phyloP scores from a whole-genome alignment of 2,329 filamentous ascomycete species.

The Capronia americana region DNA sequence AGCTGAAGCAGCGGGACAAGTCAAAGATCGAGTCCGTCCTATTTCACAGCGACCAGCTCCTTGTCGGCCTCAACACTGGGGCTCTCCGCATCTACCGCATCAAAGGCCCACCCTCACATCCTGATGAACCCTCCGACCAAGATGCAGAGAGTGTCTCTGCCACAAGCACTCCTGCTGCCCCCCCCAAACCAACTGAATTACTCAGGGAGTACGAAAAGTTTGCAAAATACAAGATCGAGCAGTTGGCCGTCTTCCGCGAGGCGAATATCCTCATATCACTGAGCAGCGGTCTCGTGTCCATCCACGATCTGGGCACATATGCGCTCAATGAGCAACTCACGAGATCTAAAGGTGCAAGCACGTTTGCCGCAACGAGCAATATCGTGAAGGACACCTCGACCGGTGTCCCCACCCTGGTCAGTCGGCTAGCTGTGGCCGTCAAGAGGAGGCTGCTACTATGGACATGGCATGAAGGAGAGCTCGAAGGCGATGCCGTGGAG shows the following conservation, averaged over 20 bases:
- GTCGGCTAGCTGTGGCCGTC: slow-evolving; percentile 86
- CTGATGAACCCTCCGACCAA: slow-evolving; percentile 42
- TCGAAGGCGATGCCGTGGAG: slow-evolving; percentile 75
- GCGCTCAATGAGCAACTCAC: slow-evolving; percentile 78
- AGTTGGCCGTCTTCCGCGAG: slow-evolving; percentile 95
- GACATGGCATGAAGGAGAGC: slow-evolving; percentile 96
- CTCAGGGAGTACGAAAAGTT: slow-evolving; percentile 94
- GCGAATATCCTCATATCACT: slow-evolving; percentile 89
- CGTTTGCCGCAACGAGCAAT: slow-evolving; percentile 93
- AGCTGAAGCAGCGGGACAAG: slow-evolving; percentile 94
- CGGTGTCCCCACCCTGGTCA: slow-evolving; percentile 90
- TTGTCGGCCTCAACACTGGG: slow-evolving; percentile 91
- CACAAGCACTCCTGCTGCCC: slow-evolving; percentile 34
- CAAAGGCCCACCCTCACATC: slow-evolving; percentile 65
- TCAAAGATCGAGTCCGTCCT: slow-evolving; percentile 96
- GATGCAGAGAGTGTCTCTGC: slow-evolving; percentile 32
- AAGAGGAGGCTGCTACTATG: slow-evolving; percentile 89
- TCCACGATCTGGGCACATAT: slow-evolving; percentile 88
- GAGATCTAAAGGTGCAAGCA: slow-evolving; percentile 84
- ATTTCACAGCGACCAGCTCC: slow-evolving; percentile 87
- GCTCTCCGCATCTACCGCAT: slow-evolving; percentile 88
- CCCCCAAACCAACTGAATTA: slow-evolving; percentile 71
- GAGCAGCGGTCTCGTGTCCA: slow-evolving; percentile 85
- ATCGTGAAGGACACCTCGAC: slow-evolving; percentile 88
- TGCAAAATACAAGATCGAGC: slow-evolving; percentile 85